Percentiles rank a stretch among this genome's conserved stretches.
These are phyloP conservation scores for Lunularia cruciata DNA, from an alignment of 225 moss, liverwort and hornwort genomes.

Conservation along the genomic window DNA sequence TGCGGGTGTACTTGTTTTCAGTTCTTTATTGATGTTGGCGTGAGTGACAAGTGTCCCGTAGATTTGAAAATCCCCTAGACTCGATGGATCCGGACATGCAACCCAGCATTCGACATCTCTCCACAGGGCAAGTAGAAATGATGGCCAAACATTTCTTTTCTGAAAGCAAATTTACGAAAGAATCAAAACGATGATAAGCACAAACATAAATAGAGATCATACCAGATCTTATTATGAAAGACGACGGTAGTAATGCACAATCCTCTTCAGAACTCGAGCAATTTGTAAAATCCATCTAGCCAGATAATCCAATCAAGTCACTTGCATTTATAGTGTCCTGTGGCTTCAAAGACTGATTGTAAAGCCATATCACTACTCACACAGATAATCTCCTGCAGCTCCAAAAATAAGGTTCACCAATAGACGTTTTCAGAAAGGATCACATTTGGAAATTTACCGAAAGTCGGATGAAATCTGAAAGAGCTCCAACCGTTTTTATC, in stretches of 20 bases:
- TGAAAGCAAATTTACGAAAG: not conserved
- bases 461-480: conserved; percentile 20
- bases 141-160: conserved; percentile 22
- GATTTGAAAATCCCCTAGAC: not conserved
- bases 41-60: not conserved
- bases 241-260: too few species aligned
- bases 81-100: not conserved
- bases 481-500: conserved; percentile 22
- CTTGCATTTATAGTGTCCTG: too few species aligned
- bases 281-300: too few species aligned
- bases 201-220: too few species aligned
- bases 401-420: too few species aligned
- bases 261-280: too few species aligned
- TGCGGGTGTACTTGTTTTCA: not conserved
- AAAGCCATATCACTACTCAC: not conserved
- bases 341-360: too few species aligned
- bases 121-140: conserved; percentile 28
- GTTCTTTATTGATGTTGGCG: not conserved
- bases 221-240: too few species aligned
- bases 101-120: conserved; percentile 17
- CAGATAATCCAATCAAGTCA: too few species aligned
- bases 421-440: not conserved
- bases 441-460: conserved; percentile 3
- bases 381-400: not conserved
- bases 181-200: too few species aligned